A percentile compares a stretch with the other conserved stretches of the same genome.
These are phyloP conservation scores for Daedaleopsis sinensis DNA, from an alignment of 768 basidiomycete genomes.

Conservation along the genomic window DNA sequence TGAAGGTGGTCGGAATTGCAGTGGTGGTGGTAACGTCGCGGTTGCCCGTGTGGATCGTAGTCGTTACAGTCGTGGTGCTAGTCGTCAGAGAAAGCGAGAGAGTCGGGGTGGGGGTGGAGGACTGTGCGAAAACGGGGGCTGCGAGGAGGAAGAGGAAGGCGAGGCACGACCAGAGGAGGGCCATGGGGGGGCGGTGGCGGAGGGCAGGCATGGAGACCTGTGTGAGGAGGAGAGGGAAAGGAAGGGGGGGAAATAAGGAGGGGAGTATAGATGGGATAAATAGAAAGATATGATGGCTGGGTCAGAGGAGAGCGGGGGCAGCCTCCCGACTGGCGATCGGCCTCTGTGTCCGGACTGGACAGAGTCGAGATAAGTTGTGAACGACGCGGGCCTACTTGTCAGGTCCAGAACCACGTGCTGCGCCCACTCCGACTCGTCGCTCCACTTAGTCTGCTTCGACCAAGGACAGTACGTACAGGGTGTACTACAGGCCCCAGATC, in stretches of 20 bases:
- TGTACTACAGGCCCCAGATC: too few relatives aligned
- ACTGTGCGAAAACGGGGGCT: conserved; percentile 43
- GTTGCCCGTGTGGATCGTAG: conserved; percentile 48
- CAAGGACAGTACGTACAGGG: background rate
- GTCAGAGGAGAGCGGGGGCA: conserved; percentile 25
- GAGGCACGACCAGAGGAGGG: conserved; percentile 24
- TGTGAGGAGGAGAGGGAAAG: conserved; percentile 14
- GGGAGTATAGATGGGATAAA: conserved; percentile 25
- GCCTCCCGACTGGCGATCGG: conserved; percentile 28
- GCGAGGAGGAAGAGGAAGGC: conserved; percentile 31
- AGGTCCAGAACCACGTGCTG: background rate
- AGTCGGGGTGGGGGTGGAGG: conserved; percentile 24
- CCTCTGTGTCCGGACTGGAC: background rate
- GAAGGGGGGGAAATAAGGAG: conserved; percentile 34
- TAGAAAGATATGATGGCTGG: conserved; percentile 15
- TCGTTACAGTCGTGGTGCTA: conserved; percentile 52
- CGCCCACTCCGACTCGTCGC: background rate
- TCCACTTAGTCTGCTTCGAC: background rate
- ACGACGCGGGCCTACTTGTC: background rate
- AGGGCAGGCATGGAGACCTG: conserved; percentile 25
- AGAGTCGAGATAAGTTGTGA: conserved; percentile 1
- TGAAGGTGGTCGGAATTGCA: conserved; percentile 60
- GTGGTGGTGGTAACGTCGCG: conserved; percentile 54
- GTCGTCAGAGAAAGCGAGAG: conserved; percentile 60
- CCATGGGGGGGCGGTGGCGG: conserved; percentile 15